Evolutionary conservation across 2,329 filamentous ascomycete species (phyloP), one percentile per base, ranked within the genome.

Genomic region (Penicillium sclerotiorum): DNA sequence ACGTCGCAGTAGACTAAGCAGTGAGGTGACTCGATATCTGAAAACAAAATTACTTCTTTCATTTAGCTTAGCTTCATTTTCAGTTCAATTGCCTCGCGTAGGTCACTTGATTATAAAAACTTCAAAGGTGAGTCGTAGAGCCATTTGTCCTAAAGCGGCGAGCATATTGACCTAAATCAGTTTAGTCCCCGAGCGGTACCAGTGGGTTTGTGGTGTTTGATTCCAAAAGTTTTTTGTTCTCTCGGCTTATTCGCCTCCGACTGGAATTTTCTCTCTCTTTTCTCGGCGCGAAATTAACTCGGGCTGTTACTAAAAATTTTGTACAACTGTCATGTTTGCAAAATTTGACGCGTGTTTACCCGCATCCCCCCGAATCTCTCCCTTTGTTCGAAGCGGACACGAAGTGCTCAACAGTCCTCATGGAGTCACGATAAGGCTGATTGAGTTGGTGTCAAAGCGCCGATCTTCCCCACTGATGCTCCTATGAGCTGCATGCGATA

Each of bases 261-360:
- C 43, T 37, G 47, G 40, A 37, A 15, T 42, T 53, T 53, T 53
- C 48, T 51, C 49, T 27, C 13, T 23, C 17, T 18, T 32, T 18
- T 18, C 23, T 13, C 18, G 15, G 17, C 25, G 13, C 33, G 42
- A 43, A 43, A 43, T 32, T 17, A 3, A 20, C n/a, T 21, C 40
- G 27, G 40, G 27, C 15, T 42, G n/a, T 22, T 1, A 22, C 23
- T 12, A 12, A 13, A 32, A 2, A n/a, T 30, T 23, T 32, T n/a
- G 20, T 2, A 15, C 3, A 9, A 3, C 17, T n/a, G n/a, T n/a
- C 11, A 27, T 39, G 25, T 28, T 8, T 28, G 9, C 25, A 28
- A 3, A 28, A 28, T 13, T 28, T 3, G 25, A 28, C n/a, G n/a
- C n/a, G n/a, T n/a, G n/a, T n/a, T n/a, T n/a, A n/a, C n/a, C n/a